These are phyloP conservation scores for Mrakia frigida DNA, from an alignment of 768 basidiomycete species.

Conservation along the genomic window DNA sequence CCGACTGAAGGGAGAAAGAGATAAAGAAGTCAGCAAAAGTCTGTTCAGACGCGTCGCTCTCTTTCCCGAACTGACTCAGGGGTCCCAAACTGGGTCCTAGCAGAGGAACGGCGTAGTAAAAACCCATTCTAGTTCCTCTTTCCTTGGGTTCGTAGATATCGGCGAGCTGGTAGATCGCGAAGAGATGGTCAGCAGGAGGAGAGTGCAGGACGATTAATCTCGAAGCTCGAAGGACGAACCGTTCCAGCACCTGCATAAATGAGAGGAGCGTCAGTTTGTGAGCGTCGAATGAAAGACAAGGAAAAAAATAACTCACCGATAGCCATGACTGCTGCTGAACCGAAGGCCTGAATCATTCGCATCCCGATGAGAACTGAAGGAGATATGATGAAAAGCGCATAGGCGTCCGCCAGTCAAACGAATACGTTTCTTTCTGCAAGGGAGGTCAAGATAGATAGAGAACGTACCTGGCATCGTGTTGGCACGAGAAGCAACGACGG, in stretches of 20 bases:
- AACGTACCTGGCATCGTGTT: conserved; percentile 43
- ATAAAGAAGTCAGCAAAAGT: conserved; percentile 32
- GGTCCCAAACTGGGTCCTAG: conserved; percentile 52
- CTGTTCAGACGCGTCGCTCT: too few species aligned
- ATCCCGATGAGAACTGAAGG: conserved; percentile 39
- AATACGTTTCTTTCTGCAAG: too few species aligned
- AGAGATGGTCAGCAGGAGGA: background rate
- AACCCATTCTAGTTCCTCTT: conserved; percentile 70
- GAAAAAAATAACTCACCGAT: too few species aligned
- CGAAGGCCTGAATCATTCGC: conserved; percentile 55
- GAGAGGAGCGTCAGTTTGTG: too few species aligned
- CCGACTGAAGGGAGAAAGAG: conserved; percentile 34
- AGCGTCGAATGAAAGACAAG: too few species aligned
- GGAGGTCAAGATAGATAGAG: too few species aligned
- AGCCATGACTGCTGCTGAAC: conserved; percentile 59
- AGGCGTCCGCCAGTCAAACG: too few species aligned
- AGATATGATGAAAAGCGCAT: too few species aligned
- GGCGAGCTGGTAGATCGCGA: conserved; percentile 28
- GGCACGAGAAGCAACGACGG: conserved; percentile 40
- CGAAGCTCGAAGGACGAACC: conserved; percentile 34
- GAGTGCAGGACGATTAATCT: background rate
- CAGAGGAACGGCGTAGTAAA: conserved; percentile 73
- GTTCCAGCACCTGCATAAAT: too few species aligned
- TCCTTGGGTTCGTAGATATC: conserved; percentile 71
- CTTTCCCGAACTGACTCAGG: conserved; percentile 34